A percentile compares a stretch with the other conserved stretches of the same genome.
phyloP scores from a whole-genome alignment of 148 eudicot genomes.

The Rhododendron mucronatum region DNA sequence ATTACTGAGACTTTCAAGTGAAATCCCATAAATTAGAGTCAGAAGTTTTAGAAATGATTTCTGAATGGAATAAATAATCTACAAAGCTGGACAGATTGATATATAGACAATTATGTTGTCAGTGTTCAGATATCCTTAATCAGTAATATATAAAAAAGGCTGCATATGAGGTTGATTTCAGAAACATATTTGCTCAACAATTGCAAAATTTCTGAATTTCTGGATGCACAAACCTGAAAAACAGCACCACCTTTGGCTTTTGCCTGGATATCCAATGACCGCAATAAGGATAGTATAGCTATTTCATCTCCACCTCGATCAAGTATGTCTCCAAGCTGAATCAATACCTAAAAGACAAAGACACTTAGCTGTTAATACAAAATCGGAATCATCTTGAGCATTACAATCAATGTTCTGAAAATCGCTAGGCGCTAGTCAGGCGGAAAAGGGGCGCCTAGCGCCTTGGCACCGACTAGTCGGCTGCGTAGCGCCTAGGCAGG shows the following conservation, averaged over 20 bases:
- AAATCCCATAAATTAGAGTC: not conserved
- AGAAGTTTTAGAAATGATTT: not conserved
- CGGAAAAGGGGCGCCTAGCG: too few species aligned
- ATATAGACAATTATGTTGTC: not conserved
- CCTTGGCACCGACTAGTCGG: too few species aligned
- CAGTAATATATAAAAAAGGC: not conserved
- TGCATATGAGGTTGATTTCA: not conserved
- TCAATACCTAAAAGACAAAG: slow-evolving; percentile 55
- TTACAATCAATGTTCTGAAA: not conserved
- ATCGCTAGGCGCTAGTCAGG: too few species aligned
- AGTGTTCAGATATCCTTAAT: not conserved
- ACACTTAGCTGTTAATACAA: not conserved
- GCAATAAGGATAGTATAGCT: slow-evolving; percentile 80
- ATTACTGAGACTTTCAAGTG: not conserved
- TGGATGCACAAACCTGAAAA: slow-evolving; percentile 59
- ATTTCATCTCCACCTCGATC: slow-evolving; percentile 97
- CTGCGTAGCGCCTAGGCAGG: too few species aligned
- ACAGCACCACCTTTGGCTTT: slow-evolving; percentile 86
- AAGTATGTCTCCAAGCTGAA: slow-evolving; percentile 92
- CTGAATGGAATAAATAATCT: not conserved
- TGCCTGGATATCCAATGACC: slow-evolving; percentile 80
- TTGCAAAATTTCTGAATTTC: not conserved
- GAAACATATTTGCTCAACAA: not conserved
- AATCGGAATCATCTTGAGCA: not conserved
- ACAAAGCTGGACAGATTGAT: not conserved